phyloP scores from a whole-genome alignment of 148 eudicot species.

The Vaccinium macrocarpon region DNA sequence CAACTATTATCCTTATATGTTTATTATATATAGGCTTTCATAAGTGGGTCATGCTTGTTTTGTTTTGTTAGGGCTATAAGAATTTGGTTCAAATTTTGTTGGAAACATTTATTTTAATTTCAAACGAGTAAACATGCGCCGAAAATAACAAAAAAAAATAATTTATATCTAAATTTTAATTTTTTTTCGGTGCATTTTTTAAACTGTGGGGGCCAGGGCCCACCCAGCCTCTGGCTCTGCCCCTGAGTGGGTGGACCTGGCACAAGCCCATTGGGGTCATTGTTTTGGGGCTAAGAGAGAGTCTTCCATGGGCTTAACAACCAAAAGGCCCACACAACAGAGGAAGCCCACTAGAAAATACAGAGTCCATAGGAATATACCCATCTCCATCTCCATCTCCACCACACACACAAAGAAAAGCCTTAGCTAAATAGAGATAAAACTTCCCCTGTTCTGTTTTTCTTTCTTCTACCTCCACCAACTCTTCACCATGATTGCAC shows the following conservation, averaged over 20 bases:
- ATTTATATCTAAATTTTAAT: too few species aligned
- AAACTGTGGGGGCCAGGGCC: too few species aligned
- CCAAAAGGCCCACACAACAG: neutral
- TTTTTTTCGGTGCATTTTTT: too few species aligned
- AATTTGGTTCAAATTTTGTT: too few species aligned
- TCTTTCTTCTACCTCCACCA: neutral
- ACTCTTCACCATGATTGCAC: conserved; percentile 21
- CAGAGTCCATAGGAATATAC: neutral
- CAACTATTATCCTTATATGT: too few species aligned
- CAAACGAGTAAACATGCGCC: too few species aligned
- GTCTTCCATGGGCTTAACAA: neutral
- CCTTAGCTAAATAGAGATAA: conserved; percentile 9
- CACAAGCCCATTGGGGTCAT: neutral
- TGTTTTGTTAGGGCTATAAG: too few species aligned
- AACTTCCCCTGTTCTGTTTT: neutral
- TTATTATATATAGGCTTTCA: too few species aligned
- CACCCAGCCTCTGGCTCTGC: too few species aligned
- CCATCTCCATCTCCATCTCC: neutral
- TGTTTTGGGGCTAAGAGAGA: neutral
- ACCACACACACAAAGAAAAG: neutral
- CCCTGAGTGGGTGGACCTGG: neutral
- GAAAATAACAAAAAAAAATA: too few species aligned
- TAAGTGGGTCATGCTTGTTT: too few species aligned
- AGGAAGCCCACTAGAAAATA: neutral
- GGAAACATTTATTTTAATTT: too few species aligned